Conservation (phyloP, 768 basidiomycete species). For the Dacryopinax primogenitus region DNA sequence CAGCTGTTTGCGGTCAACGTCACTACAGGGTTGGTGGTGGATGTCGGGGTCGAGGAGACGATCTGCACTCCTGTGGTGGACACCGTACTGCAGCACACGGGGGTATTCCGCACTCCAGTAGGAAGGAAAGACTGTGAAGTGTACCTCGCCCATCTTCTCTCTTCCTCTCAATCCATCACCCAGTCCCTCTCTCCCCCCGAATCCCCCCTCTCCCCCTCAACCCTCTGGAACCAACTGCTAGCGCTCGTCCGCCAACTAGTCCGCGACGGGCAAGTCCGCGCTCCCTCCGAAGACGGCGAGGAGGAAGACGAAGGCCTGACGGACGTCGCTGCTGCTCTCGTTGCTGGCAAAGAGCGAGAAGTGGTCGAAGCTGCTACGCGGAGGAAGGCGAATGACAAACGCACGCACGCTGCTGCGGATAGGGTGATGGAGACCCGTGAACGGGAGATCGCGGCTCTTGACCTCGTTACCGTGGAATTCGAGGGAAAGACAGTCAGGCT, state of each 20-base stretch:
- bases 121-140: conserved; percentile 61
- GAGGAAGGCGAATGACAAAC: conserved; percentile 32
- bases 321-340: conserved; percentile 79
- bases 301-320: conserved; percentile 74
- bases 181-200: conserved; percentile 44
- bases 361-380: conserved; percentile 67
- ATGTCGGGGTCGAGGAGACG: conserved; percentile 62
- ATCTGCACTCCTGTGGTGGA: conserved; percentile 71
- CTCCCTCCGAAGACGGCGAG: conserved; percentile 45
- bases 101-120: conserved; percentile 44
- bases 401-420: conserved; percentile 35
- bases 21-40: conserved; percentile 64
- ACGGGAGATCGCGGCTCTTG: conserved; percentile 68
- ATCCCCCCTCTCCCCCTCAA: conserved; percentile 34
- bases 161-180: conserved; percentile 51
- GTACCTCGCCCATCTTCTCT: conserved; percentile 65
- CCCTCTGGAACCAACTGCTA: conserved; percentile 40
- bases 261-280: conserved; percentile 52
- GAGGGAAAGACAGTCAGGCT: conserved; percentile 43
- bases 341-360: conserved; percentile 82
- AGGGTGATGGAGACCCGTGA: conserved; percentile 57
- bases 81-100: conserved; percentile 45
- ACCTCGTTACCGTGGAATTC: conserved; percentile 67
- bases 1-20: conserved; percentile 68
- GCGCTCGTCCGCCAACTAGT: conserved; percentile 55